Evolutionary conservation across 768 basidiomycete genomes (phyloP), one percentile per base, ranked within the genome.

Genomic region (Asterophora parasitica): DNA sequence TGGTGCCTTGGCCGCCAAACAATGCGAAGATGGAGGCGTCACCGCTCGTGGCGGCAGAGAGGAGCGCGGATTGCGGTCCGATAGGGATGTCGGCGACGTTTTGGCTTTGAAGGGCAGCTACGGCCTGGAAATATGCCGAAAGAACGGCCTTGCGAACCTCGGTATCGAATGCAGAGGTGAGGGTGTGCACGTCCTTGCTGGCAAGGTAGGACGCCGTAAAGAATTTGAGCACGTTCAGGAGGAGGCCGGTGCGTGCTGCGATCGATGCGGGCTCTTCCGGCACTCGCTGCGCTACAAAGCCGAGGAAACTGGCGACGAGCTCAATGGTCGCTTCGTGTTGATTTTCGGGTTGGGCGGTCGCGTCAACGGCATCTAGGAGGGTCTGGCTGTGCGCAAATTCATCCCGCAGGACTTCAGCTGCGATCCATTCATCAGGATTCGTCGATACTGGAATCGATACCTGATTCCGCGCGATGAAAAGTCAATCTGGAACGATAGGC

Each of bases 1-100:
- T 98, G 50, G 88, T 91, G 49, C 96, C 96, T 68, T 99, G 96
- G 11, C 96, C 96, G 43, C 95, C 95, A 62, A 99, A 99, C 33
- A 99, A 73, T 43, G 92, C 95, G 68, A 88, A 97, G 58, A 97
- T 71, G 39, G 78, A 87, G 45, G 81, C 85, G 36, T 83, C 77
- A 38, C 79, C 78, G n/a, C 74, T 63, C 38, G 68, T 59, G 28
- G 81, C 80, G 32, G 85, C 83, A 9, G 72, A 65, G 48, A 94
- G 67, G 17, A 94, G 80, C 9, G 88, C 84, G 20, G 88, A 83
- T 39, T 77, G 51, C 9, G 84, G 78, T 27, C 78, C 69, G 26
- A 69, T 66, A 30, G 88, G 85, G 48, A 89, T 77, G 52, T 69
- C 72, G 20, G 71, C 59, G 43, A 77, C 68, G 28, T 75, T 70